Conservation (phyloP, 116 monocot genomes). For the Trichopus zeylanicus region DNA sequence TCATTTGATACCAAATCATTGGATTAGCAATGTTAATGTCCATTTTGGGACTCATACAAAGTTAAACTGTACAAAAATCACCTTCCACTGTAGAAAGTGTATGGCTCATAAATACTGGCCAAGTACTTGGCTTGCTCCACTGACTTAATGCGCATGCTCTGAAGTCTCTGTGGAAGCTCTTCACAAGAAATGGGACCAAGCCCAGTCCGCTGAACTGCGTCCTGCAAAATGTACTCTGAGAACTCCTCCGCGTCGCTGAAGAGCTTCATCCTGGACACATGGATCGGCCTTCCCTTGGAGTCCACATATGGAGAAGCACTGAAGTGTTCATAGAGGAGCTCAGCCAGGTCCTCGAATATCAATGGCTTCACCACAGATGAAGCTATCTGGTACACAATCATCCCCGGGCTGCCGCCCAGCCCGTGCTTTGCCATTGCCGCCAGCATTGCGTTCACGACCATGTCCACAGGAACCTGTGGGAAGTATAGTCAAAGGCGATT, state of each 20-base stretch:
- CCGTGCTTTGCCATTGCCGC: slow-evolving; percentile 83
- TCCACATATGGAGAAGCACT: slow-evolving; percentile 39
- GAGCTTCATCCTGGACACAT: slow-evolving; percentile 44
- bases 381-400: slow-evolving; percentile 68
- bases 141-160: slow-evolving; percentile 40
- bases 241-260: slow-evolving; percentile 56
- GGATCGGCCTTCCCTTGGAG: slow-evolving; percentile 42
- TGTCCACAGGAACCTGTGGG: slow-evolving; percentile 57
- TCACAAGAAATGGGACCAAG: slow-evolving; percentile 5
- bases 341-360: slow-evolving; percentile 37
- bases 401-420: slow-evolving; percentile 18
- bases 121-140: slow-evolving; percentile 65
- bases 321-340: slow-evolving; percentile 53
- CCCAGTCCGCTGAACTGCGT: slow-evolving; percentile 25
- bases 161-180: slow-evolving; percentile 28
- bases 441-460: slow-evolving; percentile 83
- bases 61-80: too few species aligned
- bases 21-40: too few species aligned
- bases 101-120: slow-evolving; percentile 76
- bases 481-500: neutral
- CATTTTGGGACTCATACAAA: too few species aligned
- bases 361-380: slow-evolving; percentile 78
- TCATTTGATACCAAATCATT: neutral
- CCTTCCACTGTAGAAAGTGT: slow-evolving; percentile 83
- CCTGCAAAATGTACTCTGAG: slow-evolving; percentile 24